Evolutionary conservation across 768 basidiomycete genomes (phyloP), one percentile per base, ranked within the genome.

Genomic region (Porphyrellus cyaneotinctus): DNA sequence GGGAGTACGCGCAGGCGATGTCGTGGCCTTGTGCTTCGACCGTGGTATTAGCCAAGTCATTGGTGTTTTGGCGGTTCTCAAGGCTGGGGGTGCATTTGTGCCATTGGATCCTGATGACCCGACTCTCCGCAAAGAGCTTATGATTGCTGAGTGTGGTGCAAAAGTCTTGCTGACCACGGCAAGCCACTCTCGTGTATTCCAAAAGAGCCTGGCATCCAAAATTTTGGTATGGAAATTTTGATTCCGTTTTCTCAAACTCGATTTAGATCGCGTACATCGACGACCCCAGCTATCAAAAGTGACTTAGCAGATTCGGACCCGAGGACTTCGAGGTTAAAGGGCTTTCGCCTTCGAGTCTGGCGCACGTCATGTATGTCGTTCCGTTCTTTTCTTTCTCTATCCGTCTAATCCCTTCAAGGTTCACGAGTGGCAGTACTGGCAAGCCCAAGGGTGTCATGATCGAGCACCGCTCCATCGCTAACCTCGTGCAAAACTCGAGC

Each of bases 21-120:
- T 67, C 22, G 52, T 68, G 13, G 60, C 66, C 4, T 46, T 67
- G 17, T 67, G 66, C 49, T 66, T 67, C 39, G 67, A 67, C 7
- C 64, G 66, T 23, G 66, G 66, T 10, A 62, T 68, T 24, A 58
- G 53, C 45, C 66, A 67, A 22, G 58, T 67, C 15, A 43, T 70
- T 13, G 66, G 58, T 33, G 53, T 69, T 22, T 52, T 70, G 42
- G 66, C 69, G 1, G 65, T 70, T 35, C 61, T 70, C 49, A 70
- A 70, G 49, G 64, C 69, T 13, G 70, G 70, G 37, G 66, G 60
- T 9, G 43, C 49, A 2, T 62, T 62, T 4, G 60, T 62, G n/a
- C 61, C 60, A 0, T 53, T 62, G 49, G 64, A 62, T 47, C 59
- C 63, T 6, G 70, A 71, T 12, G 60, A 70, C 56, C 69, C 70